phyloP scores from a whole-genome alignment of 1,284 basidiomycete genomes.

The Cutaneotrichosporon cyanovorans region DNA sequence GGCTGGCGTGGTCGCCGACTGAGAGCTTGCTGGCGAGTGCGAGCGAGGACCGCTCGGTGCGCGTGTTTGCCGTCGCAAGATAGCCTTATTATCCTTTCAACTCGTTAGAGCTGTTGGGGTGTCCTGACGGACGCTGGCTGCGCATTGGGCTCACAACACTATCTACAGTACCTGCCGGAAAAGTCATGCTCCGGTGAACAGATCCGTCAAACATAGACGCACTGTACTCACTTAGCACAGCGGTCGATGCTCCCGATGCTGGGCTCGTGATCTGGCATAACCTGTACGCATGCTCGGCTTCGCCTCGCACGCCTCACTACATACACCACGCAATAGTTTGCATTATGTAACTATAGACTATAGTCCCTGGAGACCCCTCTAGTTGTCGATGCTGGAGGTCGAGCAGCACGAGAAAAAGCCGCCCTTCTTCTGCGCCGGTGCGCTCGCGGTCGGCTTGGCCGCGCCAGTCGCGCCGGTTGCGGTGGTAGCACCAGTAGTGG shows the following conservation, averaged over 20 bases:
- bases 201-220: no score
- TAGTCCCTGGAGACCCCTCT: not conserved
- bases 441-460: conserved; percentile 4
- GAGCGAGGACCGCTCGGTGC: conserved; percentile 46
- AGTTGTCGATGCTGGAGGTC: conserved; percentile 25
- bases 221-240: no score
- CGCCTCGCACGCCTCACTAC: no score
- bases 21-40: conserved; percentile 39
- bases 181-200: no score
- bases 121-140: no score
- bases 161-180: no score
- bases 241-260: no score
- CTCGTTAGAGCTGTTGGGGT: no score
- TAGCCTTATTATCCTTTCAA: no score
- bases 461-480: conserved; percentile 7
- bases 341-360: not conserved
- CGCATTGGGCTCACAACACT: no score
- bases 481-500: conserved; percentile 1
- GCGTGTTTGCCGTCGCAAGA: conserved; percentile 28
- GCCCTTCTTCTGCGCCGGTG: conserved; percentile 27
- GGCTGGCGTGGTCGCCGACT: conserved; percentile 34
- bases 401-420: conserved; percentile 38
- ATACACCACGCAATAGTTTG: not conserved
- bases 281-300: no score
- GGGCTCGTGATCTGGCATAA: no score